Conservation (phyloP, 2,329 filamentous ascomycete species). For the Trichoderma semiorbis region DNA sequence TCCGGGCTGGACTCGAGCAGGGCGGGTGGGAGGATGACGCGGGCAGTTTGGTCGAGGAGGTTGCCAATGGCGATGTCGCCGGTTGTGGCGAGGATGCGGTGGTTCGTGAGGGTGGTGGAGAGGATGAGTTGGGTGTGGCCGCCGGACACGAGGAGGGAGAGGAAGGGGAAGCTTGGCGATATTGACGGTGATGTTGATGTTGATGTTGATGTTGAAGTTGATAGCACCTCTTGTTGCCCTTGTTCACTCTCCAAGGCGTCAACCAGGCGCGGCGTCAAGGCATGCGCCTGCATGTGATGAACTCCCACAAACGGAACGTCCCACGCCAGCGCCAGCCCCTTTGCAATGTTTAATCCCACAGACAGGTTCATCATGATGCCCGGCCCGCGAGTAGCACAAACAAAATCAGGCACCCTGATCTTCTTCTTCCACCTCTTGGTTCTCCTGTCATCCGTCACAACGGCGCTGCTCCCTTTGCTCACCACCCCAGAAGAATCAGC, state of each 20-base stretch:
- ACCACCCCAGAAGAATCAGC: not conserved
- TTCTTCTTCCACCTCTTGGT: not conserved
- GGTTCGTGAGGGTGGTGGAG: conserved; percentile 64
- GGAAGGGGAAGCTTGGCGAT: conserved; percentile 70
- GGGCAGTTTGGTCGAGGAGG: conserved; percentile 81
- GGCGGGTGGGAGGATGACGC: conserved; percentile 65
- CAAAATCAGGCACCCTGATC: conserved; percentile 65
- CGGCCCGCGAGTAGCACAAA: conserved; percentile 86
- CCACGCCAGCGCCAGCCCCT: conserved; percentile 83
- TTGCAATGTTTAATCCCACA: conserved; percentile 77
- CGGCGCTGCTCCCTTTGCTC: conserved; percentile 18
- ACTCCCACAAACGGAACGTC: conserved; percentile 78
- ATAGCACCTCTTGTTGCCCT: not conserved
- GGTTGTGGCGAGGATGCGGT: conserved; percentile 69
- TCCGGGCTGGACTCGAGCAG: conserved; percentile 52
- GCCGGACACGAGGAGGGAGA: conserved; percentile 85
- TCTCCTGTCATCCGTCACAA: not conserved
- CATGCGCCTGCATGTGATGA: conserved; percentile 97
- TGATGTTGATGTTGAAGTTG: not conserved
- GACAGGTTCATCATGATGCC: conserved; percentile 80
- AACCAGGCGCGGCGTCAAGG: conserved; percentile 78
- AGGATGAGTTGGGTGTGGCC: conserved; percentile 86
- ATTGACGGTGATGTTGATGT: not conserved
- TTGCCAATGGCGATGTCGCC: conserved; percentile 86
- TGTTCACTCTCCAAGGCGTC: conserved; percentile 40